Evolutionary conservation across 768 basidiomycete genomes (phyloP).

Genomic region (Trametes elegans): DNA sequence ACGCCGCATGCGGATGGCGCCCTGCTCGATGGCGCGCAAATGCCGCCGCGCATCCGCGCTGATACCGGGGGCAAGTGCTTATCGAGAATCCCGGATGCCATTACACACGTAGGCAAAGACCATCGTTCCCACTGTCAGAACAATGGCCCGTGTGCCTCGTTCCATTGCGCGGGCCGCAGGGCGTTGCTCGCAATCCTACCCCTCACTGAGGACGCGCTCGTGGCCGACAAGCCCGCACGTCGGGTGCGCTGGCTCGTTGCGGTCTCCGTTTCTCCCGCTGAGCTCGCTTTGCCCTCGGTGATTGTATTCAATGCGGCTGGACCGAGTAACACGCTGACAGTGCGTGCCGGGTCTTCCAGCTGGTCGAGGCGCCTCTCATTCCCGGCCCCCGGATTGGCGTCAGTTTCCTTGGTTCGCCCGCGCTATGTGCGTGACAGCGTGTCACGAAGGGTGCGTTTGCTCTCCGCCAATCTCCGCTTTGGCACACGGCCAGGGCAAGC

Average conservation of each 20-base stretch:
- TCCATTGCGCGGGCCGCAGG: too few relatives aligned
- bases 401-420: background rate
- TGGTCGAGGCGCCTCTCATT: background rate
- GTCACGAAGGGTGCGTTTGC: slow-evolving; percentile 2
- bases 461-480: slow-evolving; percentile 15
- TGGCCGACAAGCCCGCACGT: background rate
- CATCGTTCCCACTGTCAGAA: too few relatives aligned
- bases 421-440: slow-evolving; percentile 4
- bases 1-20: background rate
- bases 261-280: background rate
- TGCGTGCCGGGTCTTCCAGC: background rate
- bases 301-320: background rate
- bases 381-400: background rate
- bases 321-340: background rate
- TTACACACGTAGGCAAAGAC: too few relatives aligned
- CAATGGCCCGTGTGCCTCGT: too few relatives aligned
- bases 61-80: background rate
- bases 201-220: background rate
- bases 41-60: background rate
- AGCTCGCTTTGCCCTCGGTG: too few relatives aligned
- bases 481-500: background rate
- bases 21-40: background rate
- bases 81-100: background rate
- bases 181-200: background rate
- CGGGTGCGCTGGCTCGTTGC: background rate